Conservation (phyloP, 1,139 yeast species). For the Taphrina wiesneri region DNA sequence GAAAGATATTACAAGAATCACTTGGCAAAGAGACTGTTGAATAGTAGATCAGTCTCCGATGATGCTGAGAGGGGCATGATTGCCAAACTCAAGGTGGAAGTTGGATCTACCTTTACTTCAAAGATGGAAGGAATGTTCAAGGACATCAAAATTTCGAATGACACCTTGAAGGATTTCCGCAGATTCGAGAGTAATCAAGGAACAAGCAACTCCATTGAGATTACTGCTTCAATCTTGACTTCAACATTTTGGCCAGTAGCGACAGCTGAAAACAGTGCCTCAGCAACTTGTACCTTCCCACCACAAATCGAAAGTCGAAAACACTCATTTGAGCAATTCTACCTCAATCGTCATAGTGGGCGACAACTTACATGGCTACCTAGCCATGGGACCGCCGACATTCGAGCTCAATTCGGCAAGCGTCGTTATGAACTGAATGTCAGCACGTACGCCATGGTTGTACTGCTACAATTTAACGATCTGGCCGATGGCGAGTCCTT, state of each 20-base stretch:
- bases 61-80: slow-evolving; percentile 74
- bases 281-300: slow-evolving; percentile 56
- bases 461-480: slow-evolving; percentile 70
- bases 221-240: slow-evolving; percentile 51
- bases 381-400: slow-evolving; percentile 59
- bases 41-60: slow-evolving; percentile 51
- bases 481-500: slow-evolving; percentile 54
- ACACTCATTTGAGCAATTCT: slow-evolving; percentile 53
- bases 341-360: slow-evolving; percentile 66
- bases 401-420: slow-evolving; percentile 61
- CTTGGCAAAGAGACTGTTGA: slow-evolving; percentile 76
- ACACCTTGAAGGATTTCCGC: slow-evolving; percentile 59
- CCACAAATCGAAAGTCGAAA: slow-evolving; percentile 51
- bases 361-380: slow-evolving; percentile 82
- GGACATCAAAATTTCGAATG: slow-evolving; percentile 71
- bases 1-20: slow-evolving; percentile 85
- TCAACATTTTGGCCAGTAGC: slow-evolving; percentile 65
- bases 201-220: slow-evolving; percentile 39
- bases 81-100: slow-evolving; percentile 69
- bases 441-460: slow-evolving; percentile 77
- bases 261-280: slow-evolving; percentile 46
- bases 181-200: slow-evolving; percentile 41
- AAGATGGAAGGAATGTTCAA: slow-evolving; percentile 84
- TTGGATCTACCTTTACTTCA: slow-evolving; percentile 77
- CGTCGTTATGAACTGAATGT: slow-evolving; percentile 76